Conservation (phyloP, 306 rosid species). For the apple (Malus domestica) region DNA sequence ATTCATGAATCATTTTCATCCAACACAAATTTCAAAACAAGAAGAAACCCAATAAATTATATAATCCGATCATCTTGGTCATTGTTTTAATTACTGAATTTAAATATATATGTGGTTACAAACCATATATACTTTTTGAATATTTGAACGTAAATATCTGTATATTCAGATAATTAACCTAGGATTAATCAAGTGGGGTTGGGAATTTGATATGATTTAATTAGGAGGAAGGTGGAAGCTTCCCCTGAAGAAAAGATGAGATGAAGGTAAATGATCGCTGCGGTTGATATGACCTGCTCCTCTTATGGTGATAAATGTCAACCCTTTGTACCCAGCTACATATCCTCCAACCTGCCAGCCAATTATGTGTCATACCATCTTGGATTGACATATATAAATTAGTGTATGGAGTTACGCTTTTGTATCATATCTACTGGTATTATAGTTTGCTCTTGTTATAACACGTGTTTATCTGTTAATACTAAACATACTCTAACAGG, state of each 20-base stretch:
- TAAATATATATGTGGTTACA: neutral
- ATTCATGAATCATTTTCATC: neutral
- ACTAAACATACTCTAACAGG: neutral
- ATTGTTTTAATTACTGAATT: neutral
- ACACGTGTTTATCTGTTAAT: neutral
- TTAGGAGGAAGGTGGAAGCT: constrained; percentile 28
- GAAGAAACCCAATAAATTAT: neutral
- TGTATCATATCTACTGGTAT: neutral
- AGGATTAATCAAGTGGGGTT: neutral
- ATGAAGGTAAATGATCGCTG: constrained; percentile 41
- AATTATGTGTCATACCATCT: neutral
- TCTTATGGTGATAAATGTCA: constrained; percentile 40
- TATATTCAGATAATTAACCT: neutral
- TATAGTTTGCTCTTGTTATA: too few species aligned
- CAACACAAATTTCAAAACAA: neutral
- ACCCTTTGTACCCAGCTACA: constrained; percentile 44
- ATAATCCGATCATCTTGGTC: neutral
- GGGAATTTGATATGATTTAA: neutral
- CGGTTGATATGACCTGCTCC: constrained; percentile 68
- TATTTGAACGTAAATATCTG: neutral
- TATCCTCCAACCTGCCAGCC: constrained; percentile 57
- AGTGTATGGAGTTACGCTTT: neutral
- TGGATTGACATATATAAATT: neutral
- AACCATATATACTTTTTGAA: neutral
- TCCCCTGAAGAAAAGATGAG: constrained; percentile 40